phyloP scores from a whole-genome alignment of 345 rosid species.

The Populus pruinosa region DNA sequence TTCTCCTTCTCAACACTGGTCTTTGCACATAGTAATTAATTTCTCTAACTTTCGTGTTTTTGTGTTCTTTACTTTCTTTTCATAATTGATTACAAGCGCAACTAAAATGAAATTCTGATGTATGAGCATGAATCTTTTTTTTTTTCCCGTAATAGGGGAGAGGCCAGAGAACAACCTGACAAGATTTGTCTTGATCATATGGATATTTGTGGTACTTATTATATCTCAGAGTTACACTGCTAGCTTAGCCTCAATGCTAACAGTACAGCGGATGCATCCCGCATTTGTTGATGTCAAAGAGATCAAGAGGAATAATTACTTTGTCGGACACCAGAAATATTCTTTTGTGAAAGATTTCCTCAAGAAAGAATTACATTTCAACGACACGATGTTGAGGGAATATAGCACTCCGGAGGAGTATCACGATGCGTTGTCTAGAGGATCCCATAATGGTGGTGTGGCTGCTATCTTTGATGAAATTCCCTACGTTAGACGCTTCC shows the following conservation, averaged over 20 bases:
- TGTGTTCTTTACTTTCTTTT: background rate
- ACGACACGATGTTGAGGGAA: background rate
- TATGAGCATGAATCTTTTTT: too few relatives aligned
- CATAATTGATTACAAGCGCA: too few relatives aligned
- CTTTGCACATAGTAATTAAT: conserved; percentile 14
- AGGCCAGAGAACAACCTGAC: conserved; percentile 38
- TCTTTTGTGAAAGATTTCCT: conserved; percentile 24
- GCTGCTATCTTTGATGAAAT: conserved; percentile 36
- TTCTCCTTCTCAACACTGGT: conserved; percentile 22
- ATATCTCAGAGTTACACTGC: conserved; percentile 52
- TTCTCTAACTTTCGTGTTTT: background rate
- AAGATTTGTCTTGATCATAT: conserved; percentile 46
- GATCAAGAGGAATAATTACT: background rate
- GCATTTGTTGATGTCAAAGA: conserved; percentile 2
- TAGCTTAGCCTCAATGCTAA: conserved; percentile 43
- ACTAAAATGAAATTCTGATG: too few relatives aligned
- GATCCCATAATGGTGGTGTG: conserved; percentile 17
- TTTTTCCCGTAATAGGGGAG: conserved; percentile 33
- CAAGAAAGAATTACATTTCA: conserved; percentile 3
- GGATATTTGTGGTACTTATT: conserved; percentile 51
- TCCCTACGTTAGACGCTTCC: conserved; percentile 40
- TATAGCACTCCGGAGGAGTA: background rate
- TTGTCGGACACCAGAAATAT: conserved; percentile 31
- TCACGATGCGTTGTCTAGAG: conserved; percentile 11
- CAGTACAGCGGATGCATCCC: conserved; percentile 38